Evolutionary conservation across 2,329 filamentous ascomycete species (phyloP).

Genomic region (Colletotrichum gloeosporioides): DNA sequence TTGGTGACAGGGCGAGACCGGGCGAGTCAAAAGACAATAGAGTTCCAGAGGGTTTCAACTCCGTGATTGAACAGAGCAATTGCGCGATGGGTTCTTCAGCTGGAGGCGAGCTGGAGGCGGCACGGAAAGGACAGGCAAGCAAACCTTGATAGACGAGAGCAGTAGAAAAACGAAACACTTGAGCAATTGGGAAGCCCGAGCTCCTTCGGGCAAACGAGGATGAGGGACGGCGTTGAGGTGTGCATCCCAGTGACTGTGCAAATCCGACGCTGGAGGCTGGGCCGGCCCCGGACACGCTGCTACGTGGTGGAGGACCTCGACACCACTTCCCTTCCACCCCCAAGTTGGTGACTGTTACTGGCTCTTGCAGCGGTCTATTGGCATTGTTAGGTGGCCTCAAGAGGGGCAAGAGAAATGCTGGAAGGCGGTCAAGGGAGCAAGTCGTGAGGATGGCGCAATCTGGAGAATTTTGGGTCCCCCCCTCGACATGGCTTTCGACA

Average conservation of each 20-base stretch:
- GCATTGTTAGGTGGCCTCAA: constrained; percentile 6
- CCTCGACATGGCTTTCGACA: neutral
- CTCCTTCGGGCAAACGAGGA: neutral
- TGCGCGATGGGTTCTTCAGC: neutral
- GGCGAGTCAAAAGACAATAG: neutral
- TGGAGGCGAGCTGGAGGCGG: neutral
- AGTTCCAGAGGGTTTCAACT: constrained; percentile 11
- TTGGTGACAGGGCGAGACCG: neutral
- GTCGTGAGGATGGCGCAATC: constrained; percentile 21
- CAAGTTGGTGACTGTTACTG: neutral
- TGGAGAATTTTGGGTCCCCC: constrained; percentile 20
- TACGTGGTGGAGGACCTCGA: neutral
- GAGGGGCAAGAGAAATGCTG: neutral
- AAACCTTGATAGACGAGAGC: neutral
- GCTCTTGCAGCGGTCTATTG: neutral
- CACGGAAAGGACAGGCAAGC: neutral
- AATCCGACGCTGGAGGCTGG: neutral
- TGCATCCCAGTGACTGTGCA: constrained; percentile 8
- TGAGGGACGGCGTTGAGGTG: neutral
- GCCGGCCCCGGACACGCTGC: neutral
- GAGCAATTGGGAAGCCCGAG: neutral
- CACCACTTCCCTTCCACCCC: neutral
- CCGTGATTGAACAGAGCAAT: neutral
- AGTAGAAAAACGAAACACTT: neutral
- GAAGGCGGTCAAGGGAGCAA: constrained; percentile 17